Evolutionary conservation across 2,329 filamentous ascomycete species (phyloP).

Genomic region (Hypoxylon sp.): DNA sequence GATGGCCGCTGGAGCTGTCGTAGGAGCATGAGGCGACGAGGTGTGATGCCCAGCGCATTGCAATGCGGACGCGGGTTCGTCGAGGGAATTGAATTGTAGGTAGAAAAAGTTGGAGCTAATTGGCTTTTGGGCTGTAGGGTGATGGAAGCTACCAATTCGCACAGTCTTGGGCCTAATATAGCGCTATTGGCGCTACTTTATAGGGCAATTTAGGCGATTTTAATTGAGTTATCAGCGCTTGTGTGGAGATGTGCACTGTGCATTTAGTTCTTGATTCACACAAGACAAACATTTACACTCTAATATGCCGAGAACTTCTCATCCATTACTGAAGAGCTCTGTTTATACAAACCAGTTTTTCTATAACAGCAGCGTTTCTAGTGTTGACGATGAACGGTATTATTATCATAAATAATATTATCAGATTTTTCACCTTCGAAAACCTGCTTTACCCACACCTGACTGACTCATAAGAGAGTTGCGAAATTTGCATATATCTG

Average conservation of each 20-base stretch:
- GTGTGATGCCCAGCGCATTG: slow-evolving; percentile 51
- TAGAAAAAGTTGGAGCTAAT: slow-evolving; percentile 25
- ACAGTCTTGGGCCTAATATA: slow-evolving; percentile 19
- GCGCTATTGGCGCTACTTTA: slow-evolving; percentile 1
- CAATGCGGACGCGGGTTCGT: slow-evolving; percentile 31
- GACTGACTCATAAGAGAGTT: slow-evolving; percentile 8
- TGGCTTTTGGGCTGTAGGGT: neutral
- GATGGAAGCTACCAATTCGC: neutral
- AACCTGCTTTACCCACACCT: neutral
- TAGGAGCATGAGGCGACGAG: slow-evolving; percentile 54
- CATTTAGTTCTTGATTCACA: slow-evolving; percentile 21
- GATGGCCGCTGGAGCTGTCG: slow-evolving; percentile 54
- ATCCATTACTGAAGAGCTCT: slow-evolving; percentile 3
- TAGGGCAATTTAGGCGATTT: slow-evolving; percentile 5
- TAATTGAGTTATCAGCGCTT: slow-evolving; percentile 9
- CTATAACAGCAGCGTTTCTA: neutral
- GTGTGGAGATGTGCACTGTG: slow-evolving; percentile 21
- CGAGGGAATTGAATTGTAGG: slow-evolving; percentile 3
- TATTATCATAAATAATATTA: slow-evolving; percentile 2
- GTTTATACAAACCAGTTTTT: neutral
- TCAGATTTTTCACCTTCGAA: neutral
- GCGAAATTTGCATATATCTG: slow-evolving; percentile 15
- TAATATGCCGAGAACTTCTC: slow-evolving; percentile 24
- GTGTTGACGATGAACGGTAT: slow-evolving; percentile 21
- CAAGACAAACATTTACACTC: slow-evolving; percentile 18